Evolutionary conservation across 2,329 filamentous ascomycete species (phyloP).

Genomic region (Fusarium succisae): DNA sequence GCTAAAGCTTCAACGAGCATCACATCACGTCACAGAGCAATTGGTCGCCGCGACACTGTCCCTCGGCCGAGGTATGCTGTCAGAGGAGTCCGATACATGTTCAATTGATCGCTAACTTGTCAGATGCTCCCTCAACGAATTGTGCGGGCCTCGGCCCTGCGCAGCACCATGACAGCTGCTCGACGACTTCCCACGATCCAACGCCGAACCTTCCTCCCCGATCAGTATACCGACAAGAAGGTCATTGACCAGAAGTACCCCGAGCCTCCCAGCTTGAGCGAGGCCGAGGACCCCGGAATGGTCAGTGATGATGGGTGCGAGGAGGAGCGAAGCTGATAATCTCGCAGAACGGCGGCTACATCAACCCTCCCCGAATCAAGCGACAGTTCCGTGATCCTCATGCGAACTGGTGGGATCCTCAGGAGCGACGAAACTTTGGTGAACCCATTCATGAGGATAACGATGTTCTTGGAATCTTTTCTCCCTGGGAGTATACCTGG

Average conservation of each 20-base stretch:
- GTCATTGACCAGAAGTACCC: conserved; percentile 63
- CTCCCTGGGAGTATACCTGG: conserved; percentile 89
- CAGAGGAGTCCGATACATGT: neutral
- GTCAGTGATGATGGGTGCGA: conserved; percentile 54
- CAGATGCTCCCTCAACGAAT: conserved; percentile 72
- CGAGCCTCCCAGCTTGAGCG: conserved; percentile 58
- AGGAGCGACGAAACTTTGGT: conserved; percentile 96
- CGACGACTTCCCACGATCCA: conserved; percentile 64
- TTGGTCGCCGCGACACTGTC: conserved; percentile 47
- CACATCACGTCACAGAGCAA: conserved; percentile 48
- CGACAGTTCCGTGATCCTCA: conserved; percentile 93
- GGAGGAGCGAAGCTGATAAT: conserved; percentile 34
- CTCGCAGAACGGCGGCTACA: conserved; percentile 81
- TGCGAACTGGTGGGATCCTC: conserved; percentile 95
- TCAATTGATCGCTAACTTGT: conserved; percentile 31
- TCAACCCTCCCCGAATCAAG: conserved; percentile 82
- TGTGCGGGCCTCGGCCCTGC: conserved; percentile 58
- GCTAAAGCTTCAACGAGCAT: conserved; percentile 44
- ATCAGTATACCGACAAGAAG: conserved; percentile 56
- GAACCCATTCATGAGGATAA: conserved; percentile 98
- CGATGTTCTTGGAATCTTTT: conserved; percentile 90
- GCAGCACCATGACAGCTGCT: conserved; percentile 56
- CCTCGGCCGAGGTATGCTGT: conserved; percentile 47
- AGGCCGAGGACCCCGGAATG: conserved; percentile 73
- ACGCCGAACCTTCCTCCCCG: conserved; percentile 66